These are phyloP conservation scores for Stipa capillata DNA, from an alignment of 176 grass and related monocot genomes.

Conservation along the genomic window DNA sequence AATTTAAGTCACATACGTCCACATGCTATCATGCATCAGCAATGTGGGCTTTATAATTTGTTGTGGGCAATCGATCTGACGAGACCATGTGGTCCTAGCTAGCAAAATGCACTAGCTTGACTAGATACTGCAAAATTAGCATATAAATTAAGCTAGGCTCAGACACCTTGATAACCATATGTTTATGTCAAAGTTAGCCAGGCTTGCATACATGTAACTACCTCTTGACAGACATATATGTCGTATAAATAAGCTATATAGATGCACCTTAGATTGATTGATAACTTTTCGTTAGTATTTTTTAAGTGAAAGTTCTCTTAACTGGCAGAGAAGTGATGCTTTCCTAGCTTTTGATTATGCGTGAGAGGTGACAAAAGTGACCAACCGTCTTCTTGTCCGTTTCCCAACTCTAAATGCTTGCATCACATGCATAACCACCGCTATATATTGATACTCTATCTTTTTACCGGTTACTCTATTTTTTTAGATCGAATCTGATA, in stretches of 20 bases:
- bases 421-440: conserved; percentile 26
- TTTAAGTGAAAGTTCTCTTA: neutral
- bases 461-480: neutral
- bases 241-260: no score
- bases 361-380: neutral
- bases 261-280: neutral
- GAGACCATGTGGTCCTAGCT: conserved; percentile 17
- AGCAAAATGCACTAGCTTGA: neutral
- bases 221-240: neutral
- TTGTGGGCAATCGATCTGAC: neutral
- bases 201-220: neutral
- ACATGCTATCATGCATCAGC: conserved; percentile 4
- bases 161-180: neutral
- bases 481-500: neutral
- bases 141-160: neutral
- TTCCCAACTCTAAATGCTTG: conserved; percentile 16
- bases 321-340: neutral
- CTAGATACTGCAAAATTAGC: neutral
- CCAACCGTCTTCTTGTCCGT: conserved; percentile 10
- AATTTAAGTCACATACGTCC: neutral
- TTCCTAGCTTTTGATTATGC: neutral
- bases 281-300: neutral
- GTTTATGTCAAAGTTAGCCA: neutral
- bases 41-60: conserved; percentile 24
- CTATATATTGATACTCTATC: neutral